phyloP scores from a whole-genome alignment of 2,329 filamentous ascomycete genomes.

The Ilyonectria mors-panacis region DNA sequence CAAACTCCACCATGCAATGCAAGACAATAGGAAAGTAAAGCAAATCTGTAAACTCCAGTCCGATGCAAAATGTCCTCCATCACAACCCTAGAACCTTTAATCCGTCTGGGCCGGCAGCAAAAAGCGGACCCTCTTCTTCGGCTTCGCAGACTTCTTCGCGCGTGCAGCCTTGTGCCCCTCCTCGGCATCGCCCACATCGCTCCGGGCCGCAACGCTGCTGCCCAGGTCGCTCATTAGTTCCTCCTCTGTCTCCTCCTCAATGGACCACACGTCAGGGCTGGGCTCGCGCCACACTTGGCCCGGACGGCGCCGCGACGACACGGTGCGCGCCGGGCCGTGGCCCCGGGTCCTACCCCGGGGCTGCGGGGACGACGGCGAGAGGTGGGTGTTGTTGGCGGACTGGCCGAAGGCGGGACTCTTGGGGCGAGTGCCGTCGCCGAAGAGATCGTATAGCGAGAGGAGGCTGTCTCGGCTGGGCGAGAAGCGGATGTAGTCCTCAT shows the following conservation, averaged over 20 bases:
- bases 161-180: constrained; percentile 32
- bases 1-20: constrained; percentile 26
- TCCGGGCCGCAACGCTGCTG: constrained; percentile 48
- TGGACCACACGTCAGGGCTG: constrained; percentile 72
- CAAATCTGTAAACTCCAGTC: constrained; percentile 36
- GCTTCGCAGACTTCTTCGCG: constrained; percentile 61
- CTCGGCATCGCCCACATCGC: constrained; percentile 50
- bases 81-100: constrained; percentile 15
- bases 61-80: constrained; percentile 41
- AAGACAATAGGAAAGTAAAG: constrained; percentile 31
- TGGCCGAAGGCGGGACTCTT: constrained; percentile 52
- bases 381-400: constrained; percentile 48
- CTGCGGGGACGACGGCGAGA: constrained; percentile 46
- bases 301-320: constrained; percentile 55
- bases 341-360: constrained; percentile 50
- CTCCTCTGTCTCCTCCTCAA: constrained; percentile 72
- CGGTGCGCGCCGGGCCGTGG: constrained; percentile 49
- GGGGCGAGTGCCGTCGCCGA: constrained; percentile 54
- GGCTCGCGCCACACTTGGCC: constrained; percentile 68
- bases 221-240: constrained; percentile 63
- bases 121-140: constrained; percentile 71
- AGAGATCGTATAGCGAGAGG: constrained; percentile 61
- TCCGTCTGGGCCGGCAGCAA: constrained; percentile 62
- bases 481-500: constrained; percentile 67
- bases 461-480: constrained; percentile 57